Base-by-base conservation (phyloP, 495 filamentous ascomycete species). In the Penicillium robsamsonii region DNA sequence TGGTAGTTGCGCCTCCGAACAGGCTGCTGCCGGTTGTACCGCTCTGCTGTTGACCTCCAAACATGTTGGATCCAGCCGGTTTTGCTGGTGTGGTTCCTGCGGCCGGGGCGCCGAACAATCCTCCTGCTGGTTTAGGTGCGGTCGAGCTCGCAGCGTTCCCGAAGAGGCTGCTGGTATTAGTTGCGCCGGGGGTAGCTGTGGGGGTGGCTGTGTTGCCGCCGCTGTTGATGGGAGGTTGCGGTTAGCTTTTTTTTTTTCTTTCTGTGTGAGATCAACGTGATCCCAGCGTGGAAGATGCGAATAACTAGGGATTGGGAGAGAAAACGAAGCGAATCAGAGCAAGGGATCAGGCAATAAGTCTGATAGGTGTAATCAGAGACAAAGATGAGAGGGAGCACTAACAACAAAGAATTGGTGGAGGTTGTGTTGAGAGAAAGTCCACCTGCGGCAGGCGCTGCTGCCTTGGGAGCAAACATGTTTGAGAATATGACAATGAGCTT, bases 381-480 rank as follows among this genome's bases (percentile, higher is more conserved):
- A 29, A 31, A 29, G 9, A 40, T 60, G 53, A 29, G 41, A 45
- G 42, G 52, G 45, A 48, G 35, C 24, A 76, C 83, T 83, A 69
- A 87, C 84, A 86, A 91, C 65, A 89, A 79, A 38, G 88, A 79
- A 72, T 87, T 89, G 53, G 87, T 83, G 35, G 84, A 79, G 43
- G 75, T 81, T n/a, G 89, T 94, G 67, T 90, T 92, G 66, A 94
- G 88, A 55, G 84, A 89, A 52, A 92, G 76, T 52, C 84, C 86
- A 18, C 77, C 81, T 10, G 71, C 40, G 13, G 72, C 58, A 29
- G 71, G 66, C 25, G 65, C 58, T 24, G 87, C 81, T 57, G 85
- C 81, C 73, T 87, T 91, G 42, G 82, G 77, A 38, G 85, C 85
- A 56, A 79, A 79, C 75, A 79, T 78, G 41, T 18, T 20, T 64